Percentiles rank a stretch among this genome's conserved stretches.
These are phyloP conservation scores for Xylaria grammica DNA, from an alignment of 495 filamentous ascomycete species.

Conservation along the genomic window DNA sequence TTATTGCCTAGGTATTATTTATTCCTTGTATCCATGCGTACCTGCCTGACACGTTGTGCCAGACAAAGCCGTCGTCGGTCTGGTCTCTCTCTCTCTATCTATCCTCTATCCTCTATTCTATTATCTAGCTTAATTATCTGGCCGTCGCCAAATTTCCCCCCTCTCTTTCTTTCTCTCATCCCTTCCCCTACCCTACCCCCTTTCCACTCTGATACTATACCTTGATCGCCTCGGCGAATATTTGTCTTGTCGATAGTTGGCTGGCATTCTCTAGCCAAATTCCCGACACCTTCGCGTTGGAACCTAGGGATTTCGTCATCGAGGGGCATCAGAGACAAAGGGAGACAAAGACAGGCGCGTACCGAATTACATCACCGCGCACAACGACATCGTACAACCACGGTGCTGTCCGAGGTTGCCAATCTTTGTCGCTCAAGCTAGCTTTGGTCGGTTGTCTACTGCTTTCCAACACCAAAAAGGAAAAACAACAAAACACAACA, in stretches of 20 bases:
- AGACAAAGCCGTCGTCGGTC: neutral
- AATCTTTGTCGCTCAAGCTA: constrained; percentile 4
- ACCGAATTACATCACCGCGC: neutral
- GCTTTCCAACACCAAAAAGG: neutral
- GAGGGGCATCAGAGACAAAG: constrained; percentile 9
- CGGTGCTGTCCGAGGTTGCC: neutral
- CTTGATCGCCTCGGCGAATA: constrained; percentile 1
- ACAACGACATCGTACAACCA: neutral
- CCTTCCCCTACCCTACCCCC: constrained; percentile 1
- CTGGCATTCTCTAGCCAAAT: constrained; percentile 19
- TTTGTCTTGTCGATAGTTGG: constrained; percentile 1
- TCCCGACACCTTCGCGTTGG: neutral
- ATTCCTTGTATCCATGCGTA: constrained; percentile 3
- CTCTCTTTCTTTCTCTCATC: neutral
- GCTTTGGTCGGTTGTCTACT: neutral
- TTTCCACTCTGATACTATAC: neutral
- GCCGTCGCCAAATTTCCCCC: constrained; percentile 4
- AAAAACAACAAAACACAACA: neutral
- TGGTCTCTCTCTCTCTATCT: neutral
- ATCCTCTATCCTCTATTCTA: neutral
- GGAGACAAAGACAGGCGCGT: constrained; percentile 11
- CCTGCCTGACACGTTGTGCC: constrained; percentile 8
- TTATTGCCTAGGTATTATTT: too few relatives aligned
- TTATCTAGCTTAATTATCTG: constrained; percentile 10
- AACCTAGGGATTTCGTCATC: constrained; percentile 5